Evolutionary conservation across 768 basidiomycete species (phyloP).

Genomic region (Gloeostereum incarnatum): DNA sequence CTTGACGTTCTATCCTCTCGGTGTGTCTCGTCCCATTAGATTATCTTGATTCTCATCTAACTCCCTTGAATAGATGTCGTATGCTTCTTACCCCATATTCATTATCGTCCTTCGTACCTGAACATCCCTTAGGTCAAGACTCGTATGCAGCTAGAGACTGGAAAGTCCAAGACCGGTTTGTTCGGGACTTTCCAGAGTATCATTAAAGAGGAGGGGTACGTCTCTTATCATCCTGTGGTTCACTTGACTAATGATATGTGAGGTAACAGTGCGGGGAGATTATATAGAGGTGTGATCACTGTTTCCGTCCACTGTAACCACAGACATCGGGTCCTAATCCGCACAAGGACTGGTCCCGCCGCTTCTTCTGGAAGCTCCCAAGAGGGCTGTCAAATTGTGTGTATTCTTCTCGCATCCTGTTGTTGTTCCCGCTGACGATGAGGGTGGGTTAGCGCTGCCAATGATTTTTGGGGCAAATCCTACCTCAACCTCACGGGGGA

Average conservation of each 20-base stretch:
- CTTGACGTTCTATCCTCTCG: constrained; percentile 83
- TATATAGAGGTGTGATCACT: constrained; percentile 68
- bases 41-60: background rate
- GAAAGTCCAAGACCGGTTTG: constrained; percentile 66
- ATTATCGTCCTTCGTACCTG: constrained; percentile 5
- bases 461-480: constrained; percentile 94
- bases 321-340: constrained; percentile 1
- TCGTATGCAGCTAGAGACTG: constrained; percentile 93
- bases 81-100: constrained; percentile 22
- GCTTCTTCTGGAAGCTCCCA: constrained; percentile 91
- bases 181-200: constrained; percentile 79
- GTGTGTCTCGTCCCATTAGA: constrained; percentile 30
- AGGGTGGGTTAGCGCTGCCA: constrained; percentile 49
- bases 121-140: constrained; percentile 73
- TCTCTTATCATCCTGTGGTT: constrained; percentile 9
- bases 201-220: constrained; percentile 85
- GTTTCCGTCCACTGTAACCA: background rate
- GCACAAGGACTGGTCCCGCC: constrained; percentile 83
- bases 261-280: constrained; percentile 50
- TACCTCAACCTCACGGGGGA: constrained; percentile 56
- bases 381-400: constrained; percentile 94
- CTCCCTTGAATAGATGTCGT: constrained; percentile 68
- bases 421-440: constrained; percentile 4
- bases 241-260: constrained; percentile 2
- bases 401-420: constrained; percentile 13